Percentiles rank a stretch among this genome's conserved stretches.
phyloP scores from a whole-genome alignment of 768 basidiomycete genomes.

The Leccinum broughii region DNA sequence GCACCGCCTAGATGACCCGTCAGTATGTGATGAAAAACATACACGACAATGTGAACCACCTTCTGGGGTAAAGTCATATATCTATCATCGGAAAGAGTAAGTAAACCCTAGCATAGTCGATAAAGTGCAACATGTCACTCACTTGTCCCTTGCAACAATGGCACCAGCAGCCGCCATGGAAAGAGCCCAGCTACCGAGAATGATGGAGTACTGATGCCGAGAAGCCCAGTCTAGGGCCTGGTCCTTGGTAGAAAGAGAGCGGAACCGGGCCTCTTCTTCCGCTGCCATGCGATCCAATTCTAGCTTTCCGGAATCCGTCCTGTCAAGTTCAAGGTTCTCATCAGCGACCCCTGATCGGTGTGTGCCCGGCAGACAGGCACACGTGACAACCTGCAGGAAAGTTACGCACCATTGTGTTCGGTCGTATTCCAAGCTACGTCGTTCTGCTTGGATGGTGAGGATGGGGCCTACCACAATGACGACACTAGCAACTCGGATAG shows the following conservation, averaged over 20 bases:
- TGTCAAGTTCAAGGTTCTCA: not conserved
- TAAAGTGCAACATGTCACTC: slow-evolving; percentile 31
- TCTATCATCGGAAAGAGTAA: no score
- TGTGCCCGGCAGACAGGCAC: no score
- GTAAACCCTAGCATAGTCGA: slow-evolving; percentile 25
- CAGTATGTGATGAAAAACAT: no score
- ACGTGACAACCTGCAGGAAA: no score
- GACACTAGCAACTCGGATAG: slow-evolving; percentile 70
- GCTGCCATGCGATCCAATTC: slow-evolving; percentile 51
- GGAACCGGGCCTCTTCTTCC: slow-evolving; percentile 46
- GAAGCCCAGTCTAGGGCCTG: slow-evolving; percentile 63
- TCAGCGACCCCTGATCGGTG: not conserved
- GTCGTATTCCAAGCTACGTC: slow-evolving; percentile 65
- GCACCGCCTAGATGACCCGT: no score
- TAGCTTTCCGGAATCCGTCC: slow-evolving; percentile 45
- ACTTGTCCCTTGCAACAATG: slow-evolving; percentile 55
- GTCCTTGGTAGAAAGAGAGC: slow-evolving; percentile 45
- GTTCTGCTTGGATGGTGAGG: slow-evolving; percentile 72
- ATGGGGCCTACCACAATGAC: slow-evolving; percentile 64
- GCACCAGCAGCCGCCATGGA: slow-evolving; percentile 65
- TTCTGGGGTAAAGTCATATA: no score
- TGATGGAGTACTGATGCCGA: slow-evolving; percentile 71
- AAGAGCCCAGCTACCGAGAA: slow-evolving; percentile 72
- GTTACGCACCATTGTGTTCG: slow-evolving; percentile 55
- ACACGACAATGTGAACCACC: no score